phyloP scores from a whole-genome alignment of 108 stramenopile genomes.

The Nitzschia putrida region DNA sequence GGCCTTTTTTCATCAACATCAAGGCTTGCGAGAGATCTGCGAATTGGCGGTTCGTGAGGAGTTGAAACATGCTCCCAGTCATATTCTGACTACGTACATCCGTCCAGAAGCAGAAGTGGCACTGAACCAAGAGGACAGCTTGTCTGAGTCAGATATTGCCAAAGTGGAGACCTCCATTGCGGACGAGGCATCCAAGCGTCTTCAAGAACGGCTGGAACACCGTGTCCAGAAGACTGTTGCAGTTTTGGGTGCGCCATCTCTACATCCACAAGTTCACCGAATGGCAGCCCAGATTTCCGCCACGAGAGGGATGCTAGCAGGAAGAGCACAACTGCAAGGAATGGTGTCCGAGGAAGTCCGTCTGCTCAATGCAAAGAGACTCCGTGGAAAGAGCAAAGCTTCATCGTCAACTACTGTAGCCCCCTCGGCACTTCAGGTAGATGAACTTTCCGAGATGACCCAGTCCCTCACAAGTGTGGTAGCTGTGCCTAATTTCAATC shows the following conservation, averaged over 20 bases:
- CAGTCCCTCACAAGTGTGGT: not conserved
- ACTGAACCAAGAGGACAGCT: not conserved
- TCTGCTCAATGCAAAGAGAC: not conserved
- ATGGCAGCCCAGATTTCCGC: conserved; percentile 25
- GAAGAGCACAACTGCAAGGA: not conserved
- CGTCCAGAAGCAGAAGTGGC: conserved; percentile 7
- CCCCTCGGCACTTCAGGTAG: not conserved
- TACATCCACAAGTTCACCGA: conserved; percentile 6
- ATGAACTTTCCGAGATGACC: not conserved
- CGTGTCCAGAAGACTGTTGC: conserved; percentile 4
- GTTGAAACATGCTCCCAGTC: conserved; percentile 33
- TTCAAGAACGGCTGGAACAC: conserved; percentile 2
- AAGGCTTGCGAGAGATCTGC: conserved; percentile 60
- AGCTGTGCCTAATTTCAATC: not conserved
- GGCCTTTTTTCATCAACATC: conserved; percentile 84
- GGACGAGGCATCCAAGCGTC: conserved; percentile 3
- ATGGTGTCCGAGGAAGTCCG: not conserved
- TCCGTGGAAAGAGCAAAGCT: not conserved
- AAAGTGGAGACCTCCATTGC: conserved; percentile 4
- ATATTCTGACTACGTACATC: conserved; percentile 6
- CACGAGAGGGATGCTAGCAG: conserved; percentile 20
- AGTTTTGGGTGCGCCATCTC: conserved; percentile 7
- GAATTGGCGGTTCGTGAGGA: conserved; percentile 56
- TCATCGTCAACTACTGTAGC: no score
- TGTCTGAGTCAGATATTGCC: conserved; percentile 11